These are phyloP conservation scores for Geranomyces variabilis DNA, from an alignment of 192 early-diverging fungal species.

Conservation along the genomic window DNA sequence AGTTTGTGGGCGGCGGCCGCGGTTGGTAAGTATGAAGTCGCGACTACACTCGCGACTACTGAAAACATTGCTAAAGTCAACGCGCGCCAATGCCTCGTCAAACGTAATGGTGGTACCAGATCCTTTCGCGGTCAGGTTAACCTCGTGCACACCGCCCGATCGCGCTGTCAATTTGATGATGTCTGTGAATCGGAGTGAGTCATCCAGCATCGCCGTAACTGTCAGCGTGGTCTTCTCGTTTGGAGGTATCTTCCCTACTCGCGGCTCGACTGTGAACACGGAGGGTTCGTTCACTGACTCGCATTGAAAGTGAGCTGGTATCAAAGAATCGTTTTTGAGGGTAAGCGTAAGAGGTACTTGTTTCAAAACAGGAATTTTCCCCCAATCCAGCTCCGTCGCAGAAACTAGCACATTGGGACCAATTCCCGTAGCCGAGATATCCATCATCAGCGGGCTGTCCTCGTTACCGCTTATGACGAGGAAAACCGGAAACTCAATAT, in stretches of 20 bases:
- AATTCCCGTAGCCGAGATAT: constrained; percentile 55
- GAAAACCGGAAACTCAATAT: constrained; percentile 54
- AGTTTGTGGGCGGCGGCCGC: constrained; percentile 56
- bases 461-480: constrained; percentile 52
- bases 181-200: constrained; percentile 62
- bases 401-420: constrained; percentile 57
- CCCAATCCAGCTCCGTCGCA: constrained; percentile 57
- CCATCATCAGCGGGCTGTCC: constrained; percentile 40
- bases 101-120: constrained; percentile 59
- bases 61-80: constrained; percentile 62
- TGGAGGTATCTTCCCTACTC: constrained; percentile 43
- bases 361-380: constrained; percentile 58
- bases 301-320: constrained; percentile 53
- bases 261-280: constrained; percentile 50
- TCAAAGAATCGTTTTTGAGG: constrained; percentile 56
- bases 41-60: constrained; percentile 56
- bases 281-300: constrained; percentile 45
- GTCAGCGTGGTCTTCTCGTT: constrained; percentile 29
- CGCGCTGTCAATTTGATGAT: constrained; percentile 53
- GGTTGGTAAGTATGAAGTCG: constrained; percentile 52
- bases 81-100: constrained; percentile 45
- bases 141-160: constrained; percentile 47
- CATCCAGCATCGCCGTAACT: constrained; percentile 59
- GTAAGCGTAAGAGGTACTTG: constrained; percentile 23
- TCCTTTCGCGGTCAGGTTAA: constrained; percentile 58